phyloP scores from a whole-genome alignment of 768 basidiomycete genomes.

The Amanita subjunquillea region DNA sequence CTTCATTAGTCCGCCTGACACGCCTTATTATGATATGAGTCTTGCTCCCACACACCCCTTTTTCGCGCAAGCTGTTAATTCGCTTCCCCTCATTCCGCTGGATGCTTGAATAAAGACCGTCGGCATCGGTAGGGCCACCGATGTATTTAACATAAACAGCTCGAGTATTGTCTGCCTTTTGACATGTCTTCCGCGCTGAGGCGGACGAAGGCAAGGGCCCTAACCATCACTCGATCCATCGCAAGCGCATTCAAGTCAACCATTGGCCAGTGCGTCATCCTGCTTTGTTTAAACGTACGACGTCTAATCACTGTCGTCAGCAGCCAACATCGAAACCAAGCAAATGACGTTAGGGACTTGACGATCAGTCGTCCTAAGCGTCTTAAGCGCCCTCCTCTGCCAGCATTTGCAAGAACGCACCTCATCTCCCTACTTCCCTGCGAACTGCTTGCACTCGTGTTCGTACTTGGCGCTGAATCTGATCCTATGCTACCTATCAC shows the following conservation, averaged over 20 bases:
- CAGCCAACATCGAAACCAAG: background rate
- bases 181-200: conserved; percentile 26
- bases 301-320: background rate
- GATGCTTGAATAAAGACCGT: background rate
- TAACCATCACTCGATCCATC: conserved; percentile 41
- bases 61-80: background rate
- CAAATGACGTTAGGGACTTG: conserved; percentile 1
- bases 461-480: conserved; percentile 47
- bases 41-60: background rate
- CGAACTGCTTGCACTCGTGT: conserved; percentile 57
- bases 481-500: conserved; percentile 47
- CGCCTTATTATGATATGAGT: background rate
- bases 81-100: background rate
- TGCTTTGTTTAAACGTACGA: background rate
- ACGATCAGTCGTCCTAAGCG: conserved; percentile 26
- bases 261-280: conserved; percentile 8
- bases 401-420: conserved; percentile 21
- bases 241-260: conserved; percentile 32
- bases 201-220: conserved; percentile 36
- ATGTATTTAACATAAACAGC: background rate
- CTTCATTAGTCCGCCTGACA: background rate
- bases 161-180: background rate
- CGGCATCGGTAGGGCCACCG: background rate
- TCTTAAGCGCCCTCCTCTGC: conserved; percentile 20
- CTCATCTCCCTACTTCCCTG: conserved; percentile 48